These are phyloP conservation scores for Lasiosphaeriaceae sp. DNA, from an alignment of 495 filamentous ascomycete species.

Conservation along the genomic window DNA sequence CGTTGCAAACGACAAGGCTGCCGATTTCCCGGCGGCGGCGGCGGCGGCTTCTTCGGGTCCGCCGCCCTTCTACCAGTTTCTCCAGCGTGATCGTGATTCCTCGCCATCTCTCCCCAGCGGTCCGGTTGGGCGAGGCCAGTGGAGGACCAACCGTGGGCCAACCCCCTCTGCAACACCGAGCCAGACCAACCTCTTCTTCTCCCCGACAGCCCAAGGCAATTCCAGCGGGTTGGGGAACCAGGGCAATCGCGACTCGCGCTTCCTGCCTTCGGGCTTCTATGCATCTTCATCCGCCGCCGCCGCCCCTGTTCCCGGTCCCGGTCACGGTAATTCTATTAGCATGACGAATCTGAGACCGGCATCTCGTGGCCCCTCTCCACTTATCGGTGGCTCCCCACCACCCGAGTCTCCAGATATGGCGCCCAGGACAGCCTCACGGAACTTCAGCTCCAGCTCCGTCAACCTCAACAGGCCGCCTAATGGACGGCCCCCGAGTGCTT, in stretches of 20 bases:
- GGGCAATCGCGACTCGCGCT: conserved; percentile 59
- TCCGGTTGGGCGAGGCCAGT: conserved; percentile 24
- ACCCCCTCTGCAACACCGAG: conserved; percentile 45
- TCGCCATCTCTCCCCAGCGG: conserved; percentile 52
- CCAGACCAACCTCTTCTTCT: conserved; percentile 79
- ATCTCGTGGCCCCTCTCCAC: conserved; percentile 40
- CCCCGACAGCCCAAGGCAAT: conserved; percentile 69
- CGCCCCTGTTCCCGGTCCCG: conserved; percentile 18
- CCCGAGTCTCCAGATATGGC: conserved; percentile 61
- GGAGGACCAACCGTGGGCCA: conserved; percentile 37
- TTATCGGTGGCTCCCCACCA: conserved; percentile 34
- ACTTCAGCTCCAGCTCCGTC: conserved; percentile 63
- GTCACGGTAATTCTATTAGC: conserved; percentile 47
- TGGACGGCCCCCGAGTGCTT: conserved; percentile 82
- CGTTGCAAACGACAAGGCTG: conserved; percentile 57
- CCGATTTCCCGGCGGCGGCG: conserved; percentile 47
- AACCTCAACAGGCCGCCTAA: conserved; percentile 64
- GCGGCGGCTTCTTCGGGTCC: no score
- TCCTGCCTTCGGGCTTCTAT: conserved; percentile 92
- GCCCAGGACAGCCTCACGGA: conserved; percentile 16
- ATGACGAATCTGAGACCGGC: conserved; percentile 53
- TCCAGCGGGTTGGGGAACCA: conserved; percentile 33
- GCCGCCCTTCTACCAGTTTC: conserved; percentile 54
- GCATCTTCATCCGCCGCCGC: conserved; percentile 50
- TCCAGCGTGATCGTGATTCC: conserved; percentile 46